Evolutionary conservation across 305 asterid genomes (phyloP).

Genomic region (Rubia peregrina): DNA sequence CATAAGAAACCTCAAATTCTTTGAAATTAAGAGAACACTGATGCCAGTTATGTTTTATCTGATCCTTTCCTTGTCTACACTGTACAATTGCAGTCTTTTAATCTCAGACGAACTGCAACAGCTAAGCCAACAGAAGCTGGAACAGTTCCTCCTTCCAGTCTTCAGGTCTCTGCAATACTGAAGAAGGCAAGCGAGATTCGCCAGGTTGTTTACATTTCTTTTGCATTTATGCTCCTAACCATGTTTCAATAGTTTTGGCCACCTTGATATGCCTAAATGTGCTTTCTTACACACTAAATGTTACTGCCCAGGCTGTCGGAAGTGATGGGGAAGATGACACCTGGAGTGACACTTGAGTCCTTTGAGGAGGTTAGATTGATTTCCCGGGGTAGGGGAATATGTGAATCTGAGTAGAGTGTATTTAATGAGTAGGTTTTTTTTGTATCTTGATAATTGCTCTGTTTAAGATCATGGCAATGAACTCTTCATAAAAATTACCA

Average conservation of each 20-base stretch:
- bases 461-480: neutral
- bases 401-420: constrained; percentile 24
- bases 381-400: constrained; percentile 22
- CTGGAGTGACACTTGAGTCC: constrained; percentile 66
- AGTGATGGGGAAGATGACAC: constrained; percentile 79
- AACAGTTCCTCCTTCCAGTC: constrained; percentile 37
- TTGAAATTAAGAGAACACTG: neutral
- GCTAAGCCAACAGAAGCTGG: constrained; percentile 37
- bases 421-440: constrained; percentile 28
- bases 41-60: constrained; percentile 7
- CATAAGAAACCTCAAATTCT: neutral
- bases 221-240: neutral
- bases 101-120: constrained; percentile 56
- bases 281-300: constrained; percentile 15
- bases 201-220: constrained; percentile 42
- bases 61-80: constrained; percentile 10
- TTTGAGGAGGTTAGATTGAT: constrained; percentile 11
- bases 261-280: neutral
- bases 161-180: constrained; percentile 69
- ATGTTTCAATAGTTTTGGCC: neutral
- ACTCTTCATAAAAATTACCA: neutral
- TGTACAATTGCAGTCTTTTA: constrained; percentile 55
- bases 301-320: constrained; percentile 66
- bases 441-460: constrained; percentile 15
- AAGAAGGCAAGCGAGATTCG: constrained; percentile 85